Evolutionary conservation across 2,329 filamentous ascomycete species (phyloP).

Genomic region (Hawksworthiomyces lignivorus): DNA sequence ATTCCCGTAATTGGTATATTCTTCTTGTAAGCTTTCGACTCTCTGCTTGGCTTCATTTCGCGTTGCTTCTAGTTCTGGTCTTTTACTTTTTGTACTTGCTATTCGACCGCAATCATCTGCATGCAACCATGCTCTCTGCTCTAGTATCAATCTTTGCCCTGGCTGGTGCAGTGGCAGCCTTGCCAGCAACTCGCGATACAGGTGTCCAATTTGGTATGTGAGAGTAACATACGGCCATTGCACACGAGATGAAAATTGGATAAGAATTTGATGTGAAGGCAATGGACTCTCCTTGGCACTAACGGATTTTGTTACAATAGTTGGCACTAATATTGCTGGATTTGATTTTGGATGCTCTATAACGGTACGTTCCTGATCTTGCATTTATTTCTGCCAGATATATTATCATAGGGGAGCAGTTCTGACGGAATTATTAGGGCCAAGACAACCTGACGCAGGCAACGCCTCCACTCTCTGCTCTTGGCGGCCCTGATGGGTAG

Average conservation of each 20-base stretch:
- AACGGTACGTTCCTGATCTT: constrained; percentile 7
- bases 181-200: neutral
- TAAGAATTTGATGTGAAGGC: no score
- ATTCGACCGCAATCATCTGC: no score
- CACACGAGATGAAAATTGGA: no score
- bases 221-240: no score
- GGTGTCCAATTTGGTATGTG: constrained; percentile 6
- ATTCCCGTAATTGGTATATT: no score
- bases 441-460: neutral
- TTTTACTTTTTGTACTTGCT: no score
- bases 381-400: neutral
- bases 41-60: no score
- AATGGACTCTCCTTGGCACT: no score
- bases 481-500: constrained; percentile 20
- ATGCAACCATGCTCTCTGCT: constrained; percentile 3
- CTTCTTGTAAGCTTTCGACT: no score
- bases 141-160: constrained; percentile 3
- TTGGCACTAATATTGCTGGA: constrained; percentile 28
- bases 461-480: constrained; percentile 13
- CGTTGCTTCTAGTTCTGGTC: no score
- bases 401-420: no score
- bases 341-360: constrained; percentile 38
- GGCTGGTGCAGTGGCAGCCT: neutral
- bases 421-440: neutral
- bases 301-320: neutral